phyloP scores from a whole-genome alignment of 2,329 filamentous ascomycete species.

The Hawksworthiomyces lignivorus region DNA sequence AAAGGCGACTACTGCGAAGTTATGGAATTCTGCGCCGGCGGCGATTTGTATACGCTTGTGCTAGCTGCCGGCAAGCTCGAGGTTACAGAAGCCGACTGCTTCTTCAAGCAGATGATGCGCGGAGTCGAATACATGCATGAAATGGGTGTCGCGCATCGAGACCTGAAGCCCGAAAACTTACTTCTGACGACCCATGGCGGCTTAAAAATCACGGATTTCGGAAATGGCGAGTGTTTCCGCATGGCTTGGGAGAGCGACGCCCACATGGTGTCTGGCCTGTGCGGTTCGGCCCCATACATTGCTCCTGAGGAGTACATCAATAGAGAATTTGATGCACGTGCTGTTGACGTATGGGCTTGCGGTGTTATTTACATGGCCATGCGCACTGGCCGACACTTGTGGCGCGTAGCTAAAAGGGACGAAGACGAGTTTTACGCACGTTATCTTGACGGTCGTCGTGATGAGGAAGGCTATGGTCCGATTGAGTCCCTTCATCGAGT shows the following conservation, averaged over 20 bases:
- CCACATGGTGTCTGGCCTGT: slow-evolving; percentile 95
- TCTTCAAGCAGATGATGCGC: slow-evolving; percentile 98
- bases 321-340: slow-evolving; percentile 91
- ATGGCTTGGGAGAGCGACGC: slow-evolving; percentile 99
- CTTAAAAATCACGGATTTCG: slow-evolving; percentile 97
- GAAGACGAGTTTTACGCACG: slow-evolving; percentile 96
- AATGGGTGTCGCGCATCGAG: slow-evolving; percentile 96
- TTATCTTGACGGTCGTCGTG: slow-evolving; percentile 85
- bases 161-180: slow-evolving; percentile 94
- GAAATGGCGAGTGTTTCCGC: slow-evolving; percentile 97
- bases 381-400: slow-evolving; percentile 90
- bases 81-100: slow-evolving; percentile 89
- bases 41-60: slow-evolving; percentile 89
- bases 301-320: slow-evolving; percentile 94
- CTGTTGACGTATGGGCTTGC: slow-evolving; percentile 97
- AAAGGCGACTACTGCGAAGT: slow-evolving; percentile 98
- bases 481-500: slow-evolving; percentile 94
- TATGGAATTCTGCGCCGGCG: slow-evolving; percentile 98
- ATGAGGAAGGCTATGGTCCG: slow-evolving; percentile 91
- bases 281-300: slow-evolving; percentile 94
- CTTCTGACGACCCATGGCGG: slow-evolving; percentile 86
- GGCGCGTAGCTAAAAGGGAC: slow-evolving; percentile 93
- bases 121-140: slow-evolving; percentile 99
- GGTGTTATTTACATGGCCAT: slow-evolving; percentile 99
- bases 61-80: slow-evolving; percentile 87